phyloP scores from a whole-genome alignment of 1,139 yeast genomes.

The Hansenula sp. region DNA sequence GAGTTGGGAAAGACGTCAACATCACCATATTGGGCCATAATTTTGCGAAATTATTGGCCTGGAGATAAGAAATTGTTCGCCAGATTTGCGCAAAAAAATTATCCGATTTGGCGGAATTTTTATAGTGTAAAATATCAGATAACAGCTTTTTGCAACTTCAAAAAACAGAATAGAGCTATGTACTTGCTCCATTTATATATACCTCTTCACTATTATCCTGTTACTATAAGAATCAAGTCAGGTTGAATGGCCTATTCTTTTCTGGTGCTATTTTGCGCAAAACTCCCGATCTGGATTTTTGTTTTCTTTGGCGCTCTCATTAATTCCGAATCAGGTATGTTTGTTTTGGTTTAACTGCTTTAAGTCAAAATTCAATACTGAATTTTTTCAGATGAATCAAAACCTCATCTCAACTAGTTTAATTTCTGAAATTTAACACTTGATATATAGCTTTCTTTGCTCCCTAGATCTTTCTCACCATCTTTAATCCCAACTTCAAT shows the following conservation, averaged over 20 bases:
- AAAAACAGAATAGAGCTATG: too few relatives aligned
- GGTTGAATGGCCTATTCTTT: too few relatives aligned
- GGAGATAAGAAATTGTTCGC: too few relatives aligned
- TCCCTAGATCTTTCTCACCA: not conserved
- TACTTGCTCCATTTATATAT: too few relatives aligned
- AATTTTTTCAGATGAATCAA: not conserved
- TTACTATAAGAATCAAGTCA: too few relatives aligned
- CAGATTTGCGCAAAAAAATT: not conserved
- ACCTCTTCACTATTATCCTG: too few relatives aligned
- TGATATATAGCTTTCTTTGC: not conserved
- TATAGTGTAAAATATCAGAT: too few relatives aligned
- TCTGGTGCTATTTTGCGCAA: too few relatives aligned
- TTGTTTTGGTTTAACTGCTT: conserved; percentile 4
- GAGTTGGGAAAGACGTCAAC: not conserved
- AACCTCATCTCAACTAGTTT: not conserved
- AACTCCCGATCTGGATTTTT: too few relatives aligned
- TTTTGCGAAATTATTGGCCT: too few relatives aligned
- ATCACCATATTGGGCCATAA: not conserved
- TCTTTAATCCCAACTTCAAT: not conserved
- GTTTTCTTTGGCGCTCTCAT: not conserved
- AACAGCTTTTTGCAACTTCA: too few relatives aligned
- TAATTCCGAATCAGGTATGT: not conserved
- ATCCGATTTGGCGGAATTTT: not conserved
- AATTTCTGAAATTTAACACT: not conserved
- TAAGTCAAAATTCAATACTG: not conserved